These are phyloP conservation scores for Xanthoconium purpureum DNA, from an alignment of 768 basidiomycete species.

Conservation along the genomic window DNA sequence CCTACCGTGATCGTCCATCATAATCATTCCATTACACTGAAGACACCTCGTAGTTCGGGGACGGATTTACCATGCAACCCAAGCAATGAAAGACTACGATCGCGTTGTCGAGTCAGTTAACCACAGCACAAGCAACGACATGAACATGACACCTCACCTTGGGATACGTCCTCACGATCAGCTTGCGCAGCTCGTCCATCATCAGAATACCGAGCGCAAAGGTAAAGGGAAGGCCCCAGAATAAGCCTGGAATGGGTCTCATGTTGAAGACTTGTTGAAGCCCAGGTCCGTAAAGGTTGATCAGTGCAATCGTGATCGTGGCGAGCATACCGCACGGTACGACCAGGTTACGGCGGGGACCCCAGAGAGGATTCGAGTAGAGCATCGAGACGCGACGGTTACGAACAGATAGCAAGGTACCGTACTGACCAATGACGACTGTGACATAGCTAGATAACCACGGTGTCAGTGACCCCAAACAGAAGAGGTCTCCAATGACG, in stretches of 20 bases:
- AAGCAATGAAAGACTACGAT: slow-evolving; percentile 23
- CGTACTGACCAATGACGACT: slow-evolving; percentile 30
- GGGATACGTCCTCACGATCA: slow-evolving; percentile 43
- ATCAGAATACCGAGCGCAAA: slow-evolving; percentile 42
- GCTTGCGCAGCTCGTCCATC: slow-evolving; percentile 46
- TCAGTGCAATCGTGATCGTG: slow-evolving; percentile 30
- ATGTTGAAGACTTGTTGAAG: slow-evolving; percentile 26
- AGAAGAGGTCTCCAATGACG: slow-evolving; percentile 15
- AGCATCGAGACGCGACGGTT: slow-evolving; percentile 31
- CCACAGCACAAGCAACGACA: no score
- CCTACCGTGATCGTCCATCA: no score
- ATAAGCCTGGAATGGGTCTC: slow-evolving; percentile 41
- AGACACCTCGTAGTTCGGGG: no score
- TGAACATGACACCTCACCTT: slow-evolving; percentile 27
- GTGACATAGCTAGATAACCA: slow-evolving; percentile 33
- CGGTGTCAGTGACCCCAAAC: background rate
- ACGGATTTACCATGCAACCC: slow-evolving; percentile 19
- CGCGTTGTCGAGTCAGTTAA: background rate
- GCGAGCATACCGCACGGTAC: slow-evolving; percentile 34
- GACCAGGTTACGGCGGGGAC: slow-evolving; percentile 35
- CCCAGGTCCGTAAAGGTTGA: slow-evolving; percentile 37
- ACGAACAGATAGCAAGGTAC: slow-evolving; percentile 23
- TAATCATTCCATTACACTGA: background rate
- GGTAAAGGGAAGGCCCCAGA: slow-evolving; percentile 42
- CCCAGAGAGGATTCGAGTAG: slow-evolving; percentile 33